Conservation (phyloP, 2,329 filamentous ascomycete species). For the Elsinoe necatrix region DNA sequence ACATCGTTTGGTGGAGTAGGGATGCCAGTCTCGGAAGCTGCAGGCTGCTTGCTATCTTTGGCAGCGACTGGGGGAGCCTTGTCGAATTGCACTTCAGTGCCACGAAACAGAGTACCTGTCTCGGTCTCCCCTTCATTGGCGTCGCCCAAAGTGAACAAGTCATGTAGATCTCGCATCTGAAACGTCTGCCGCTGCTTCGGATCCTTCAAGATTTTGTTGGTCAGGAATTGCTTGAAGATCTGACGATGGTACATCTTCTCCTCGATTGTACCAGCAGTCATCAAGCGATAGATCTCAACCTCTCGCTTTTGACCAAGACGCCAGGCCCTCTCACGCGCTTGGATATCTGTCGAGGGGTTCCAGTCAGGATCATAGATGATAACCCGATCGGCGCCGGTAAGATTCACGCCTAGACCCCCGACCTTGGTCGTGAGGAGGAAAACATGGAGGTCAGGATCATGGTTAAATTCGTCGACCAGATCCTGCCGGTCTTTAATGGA, state of each 20-base stretch:
- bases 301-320: conserved; percentile 88
- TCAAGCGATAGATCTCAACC: conserved; percentile 93
- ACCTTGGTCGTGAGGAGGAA: conserved; percentile 95
- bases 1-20: not conserved
- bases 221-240: conserved; percentile 96
- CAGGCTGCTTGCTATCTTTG: not conserved
- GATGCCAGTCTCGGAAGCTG: not conserved
- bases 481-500: conserved; percentile 79
- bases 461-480: conserved; percentile 90
- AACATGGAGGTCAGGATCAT: conserved; percentile 66
- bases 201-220: conserved; percentile 91
- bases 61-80: conserved; percentile 8
- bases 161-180: conserved; percentile 80
- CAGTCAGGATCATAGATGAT: conserved; percentile 99
- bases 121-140: conserved; percentile 63
- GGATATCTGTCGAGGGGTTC: conserved; percentile 94
- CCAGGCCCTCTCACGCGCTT: conserved; percentile 93
- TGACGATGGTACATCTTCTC: conserved; percentile 99
- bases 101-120: conserved; percentile 77
- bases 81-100: conserved; percentile 64
- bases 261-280: conserved; percentile 96
- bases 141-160: conserved; percentile 73
- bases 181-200: conserved; percentile 90
- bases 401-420: conserved; percentile 83
- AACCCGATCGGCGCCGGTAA: conserved; percentile 89